Conservation (phyloP, 2,329 filamentous ascomycete genomes). For the Nectriaceae sp. region DNA sequence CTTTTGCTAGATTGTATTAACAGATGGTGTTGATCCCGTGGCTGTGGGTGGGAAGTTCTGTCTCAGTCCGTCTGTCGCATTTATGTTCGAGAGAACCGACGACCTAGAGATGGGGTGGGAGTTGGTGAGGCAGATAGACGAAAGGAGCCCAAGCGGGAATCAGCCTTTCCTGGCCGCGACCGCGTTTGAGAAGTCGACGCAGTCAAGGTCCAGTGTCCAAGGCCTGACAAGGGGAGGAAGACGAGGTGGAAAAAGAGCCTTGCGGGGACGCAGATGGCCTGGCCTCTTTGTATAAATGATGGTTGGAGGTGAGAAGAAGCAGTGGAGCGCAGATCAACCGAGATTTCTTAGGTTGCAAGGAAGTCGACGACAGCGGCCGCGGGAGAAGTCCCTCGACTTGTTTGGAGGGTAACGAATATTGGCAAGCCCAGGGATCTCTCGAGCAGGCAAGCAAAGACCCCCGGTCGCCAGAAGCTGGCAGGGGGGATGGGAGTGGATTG, state of each 20-base stretch:
- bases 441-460: conserved; percentile 15
- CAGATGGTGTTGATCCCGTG: conserved; percentile 18
- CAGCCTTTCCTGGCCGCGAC: conserved; percentile 33
- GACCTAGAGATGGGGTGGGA: conserved; percentile 16
- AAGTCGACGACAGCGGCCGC: conserved; percentile 12
- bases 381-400: conserved; percentile 21
- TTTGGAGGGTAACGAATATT: conserved; percentile 22
- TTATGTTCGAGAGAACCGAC: conserved; percentile 23
- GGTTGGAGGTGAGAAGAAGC: conserved; percentile 28
- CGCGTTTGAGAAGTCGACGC: conserved; percentile 27
- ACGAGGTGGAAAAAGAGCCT: conserved; percentile 25
- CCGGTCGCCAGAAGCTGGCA: conserved; percentile 6
- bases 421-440: conserved; percentile 22
- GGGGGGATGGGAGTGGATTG: conserved; percentile 11
- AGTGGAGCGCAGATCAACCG: conserved; percentile 29
- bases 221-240: conserved; percentile 15
- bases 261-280: conserved; percentile 26
- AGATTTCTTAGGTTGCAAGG: conserved; percentile 18
- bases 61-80: conserved; percentile 23
- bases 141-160: conserved; percentile 15
- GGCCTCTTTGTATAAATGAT: conserved; percentile 31
- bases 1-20: conserved; percentile 16
- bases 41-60: conserved; percentile 17
- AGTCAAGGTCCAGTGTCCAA: conserved; percentile 13
- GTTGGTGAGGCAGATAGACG: conserved; percentile 27